Base-by-base conservation (phyloP, 768 basidiomycete species). In the Lactarius trivialis region DNA sequence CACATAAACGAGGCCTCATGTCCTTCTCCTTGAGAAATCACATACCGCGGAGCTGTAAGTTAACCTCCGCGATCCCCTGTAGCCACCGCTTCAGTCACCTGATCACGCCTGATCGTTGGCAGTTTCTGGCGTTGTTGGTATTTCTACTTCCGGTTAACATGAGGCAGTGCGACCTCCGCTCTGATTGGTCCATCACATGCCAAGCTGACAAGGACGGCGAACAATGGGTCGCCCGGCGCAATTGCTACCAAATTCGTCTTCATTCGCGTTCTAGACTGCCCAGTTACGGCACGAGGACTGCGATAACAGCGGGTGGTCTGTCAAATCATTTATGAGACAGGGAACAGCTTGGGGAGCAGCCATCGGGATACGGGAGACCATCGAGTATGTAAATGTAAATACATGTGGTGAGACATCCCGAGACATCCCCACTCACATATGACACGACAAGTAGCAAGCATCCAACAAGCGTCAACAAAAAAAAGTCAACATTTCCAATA, bases 191-290 rank as follows among this genome's bases (percentile, higher is more conserved):
- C 28, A 55, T 24, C 32, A 1, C 12, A 34, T 41, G 33, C 58
- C 58, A 28, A n/a, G 26, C 28, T 17, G 39, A 53, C 59, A 30
- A 55, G 33, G 34, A 55, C 24, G 58, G 63, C n/a, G 39, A 54
- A 64, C 63, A 64, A 64, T 64, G 26, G 58, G 12, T 32, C 33
- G 5, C 19, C 5, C 28, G 43, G 58, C 30, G 61, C 36, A n/a
- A 48, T 21, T 24, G 28, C 12, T 48, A 12, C 54, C 15, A 48
- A 45, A 26, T n/a, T 37, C 45, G 5, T 2, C 2, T 54, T 57
- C 56, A 26, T n/a, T 37, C 45, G 5, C 4, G 4, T 54, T 57
- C 56, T 19, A 17, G 45, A 36, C 34, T n/a, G n/a, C n/a, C n/a
- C n/a, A n/a, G n/a, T 28, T 11, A 15, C 41, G 7, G 26, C 59